A percentile compares a stretch with the other conserved stretches of the same genome.
Conservation (phyloP, 148 eudicot genomes). For the Nepenthes gracilis region DNA sequence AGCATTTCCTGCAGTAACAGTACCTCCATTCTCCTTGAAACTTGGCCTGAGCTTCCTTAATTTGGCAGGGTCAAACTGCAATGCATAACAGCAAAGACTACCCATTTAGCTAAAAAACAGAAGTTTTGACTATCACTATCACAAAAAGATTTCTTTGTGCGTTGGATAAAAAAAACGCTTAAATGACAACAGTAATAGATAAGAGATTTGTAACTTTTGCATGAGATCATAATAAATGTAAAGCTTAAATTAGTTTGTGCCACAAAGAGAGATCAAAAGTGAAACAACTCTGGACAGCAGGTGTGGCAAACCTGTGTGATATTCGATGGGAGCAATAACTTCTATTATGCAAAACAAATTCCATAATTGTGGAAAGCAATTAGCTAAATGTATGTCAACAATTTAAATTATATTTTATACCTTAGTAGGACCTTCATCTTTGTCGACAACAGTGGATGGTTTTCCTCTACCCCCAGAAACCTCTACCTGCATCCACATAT, state of each 20-base stretch:
- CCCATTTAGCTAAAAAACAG: neutral
- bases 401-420: constrained; percentile 16
- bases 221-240: neutral
- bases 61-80: constrained; percentile 86
- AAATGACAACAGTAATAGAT: no score
- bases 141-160: neutral
- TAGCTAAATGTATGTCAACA: constrained; percentile 1
- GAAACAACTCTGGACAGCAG: no score
- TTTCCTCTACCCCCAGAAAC: constrained; percentile 92
- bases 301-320: no score
- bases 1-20: constrained; percentile 98
- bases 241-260: neutral
- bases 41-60: constrained; percentile 92
- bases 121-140: neutral
- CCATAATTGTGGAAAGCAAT: neutral
- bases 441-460: constrained; percentile 71
- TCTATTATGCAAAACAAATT: neutral
- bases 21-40: constrained; percentile 77
- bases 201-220: neutral
- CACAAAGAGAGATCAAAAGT: no score
- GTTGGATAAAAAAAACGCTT: neutral
- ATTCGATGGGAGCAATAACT: no score
- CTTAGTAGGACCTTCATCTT: constrained; percentile 95
- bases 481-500: constrained; percentile 59
- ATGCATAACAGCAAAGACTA: no score